These are phyloP conservation scores for Potentilla sterilis DNA, from an alignment of 306 rosid genomes.

Conservation along the genomic window DNA sequence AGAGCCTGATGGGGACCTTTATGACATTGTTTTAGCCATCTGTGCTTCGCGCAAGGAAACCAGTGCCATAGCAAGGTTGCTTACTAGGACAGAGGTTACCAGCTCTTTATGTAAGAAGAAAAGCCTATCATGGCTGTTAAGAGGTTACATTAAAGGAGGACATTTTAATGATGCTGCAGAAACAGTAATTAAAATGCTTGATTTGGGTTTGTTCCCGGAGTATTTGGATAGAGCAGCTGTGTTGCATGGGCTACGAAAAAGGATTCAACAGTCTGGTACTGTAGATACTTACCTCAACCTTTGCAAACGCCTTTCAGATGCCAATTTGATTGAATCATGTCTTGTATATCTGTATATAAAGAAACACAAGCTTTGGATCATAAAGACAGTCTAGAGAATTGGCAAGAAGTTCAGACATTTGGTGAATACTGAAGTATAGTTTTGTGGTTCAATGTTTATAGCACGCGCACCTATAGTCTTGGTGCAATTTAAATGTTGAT, in stretches of 20 bases:
- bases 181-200: conserved; percentile 76
- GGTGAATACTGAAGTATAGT: conserved; percentile 19
- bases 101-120: conserved; percentile 68
- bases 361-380: conserved; percentile 80
- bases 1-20: conserved; percentile 78
- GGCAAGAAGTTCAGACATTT: conserved; percentile 14
- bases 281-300: conserved; percentile 67
- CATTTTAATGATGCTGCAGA: conserved; percentile 83
- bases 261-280: conserved; percentile 56
- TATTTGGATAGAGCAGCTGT: conserved; percentile 85
- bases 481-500: conserved; percentile 39
- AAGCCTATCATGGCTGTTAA: conserved; percentile 80
- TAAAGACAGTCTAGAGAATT: conserved; percentile 58
- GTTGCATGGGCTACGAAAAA: conserved; percentile 71
- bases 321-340: conserved; percentile 70
- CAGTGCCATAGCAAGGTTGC: conserved; percentile 56
- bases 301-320: conserved; percentile 78
- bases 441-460: conserved; percentile 4
- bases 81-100: conserved; percentile 61
- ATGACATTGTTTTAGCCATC: conserved; percentile 88
- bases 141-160: conserved; percentile 93
- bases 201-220: conserved; percentile 68
- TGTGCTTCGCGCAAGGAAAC: conserved; percentile 85
- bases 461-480: conserved; percentile 30
- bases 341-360: conserved; percentile 74